Percentiles rank a stretch among this genome's conserved stretches.
Conservation (phyloP, 441 rosid genomes). For the Populus hybrid region DNA sequence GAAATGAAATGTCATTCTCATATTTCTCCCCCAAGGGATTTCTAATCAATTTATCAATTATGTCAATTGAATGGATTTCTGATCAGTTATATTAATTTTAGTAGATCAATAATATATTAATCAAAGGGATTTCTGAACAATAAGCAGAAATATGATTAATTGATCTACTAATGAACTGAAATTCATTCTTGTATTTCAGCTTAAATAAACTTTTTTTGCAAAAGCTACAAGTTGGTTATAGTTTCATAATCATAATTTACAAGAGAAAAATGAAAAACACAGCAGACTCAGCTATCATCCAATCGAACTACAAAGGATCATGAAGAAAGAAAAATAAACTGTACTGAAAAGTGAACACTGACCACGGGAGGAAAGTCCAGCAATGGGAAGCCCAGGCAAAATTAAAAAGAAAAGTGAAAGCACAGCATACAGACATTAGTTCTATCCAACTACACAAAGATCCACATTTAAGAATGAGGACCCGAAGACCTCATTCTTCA, state of each 20-base stretch:
- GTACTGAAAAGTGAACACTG: not conserved
- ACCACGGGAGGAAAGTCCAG: not conserved
- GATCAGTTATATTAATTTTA: no score
- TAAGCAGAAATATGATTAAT: not conserved
- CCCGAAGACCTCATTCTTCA: conserved; percentile 38
- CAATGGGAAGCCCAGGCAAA: not conserved
- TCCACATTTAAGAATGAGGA: conserved; percentile 27
- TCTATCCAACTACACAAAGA: conserved; percentile 24
- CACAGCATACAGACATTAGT: conserved; percentile 11
- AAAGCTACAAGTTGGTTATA: not conserved
- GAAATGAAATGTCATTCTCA: not conserved
- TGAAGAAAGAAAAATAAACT: conserved; percentile 3
- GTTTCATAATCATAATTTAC: not conserved
- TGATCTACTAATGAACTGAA: not conserved
- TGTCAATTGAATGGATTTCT: no score
- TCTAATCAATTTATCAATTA: not conserved
- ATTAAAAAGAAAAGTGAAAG: conserved; percentile 3
- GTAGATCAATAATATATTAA: not conserved
- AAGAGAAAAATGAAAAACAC: not conserved
- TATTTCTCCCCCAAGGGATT: not conserved
- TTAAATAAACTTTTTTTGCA: not conserved
- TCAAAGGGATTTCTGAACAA: not conserved
- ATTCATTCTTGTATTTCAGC: not conserved
- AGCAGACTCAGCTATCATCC: not conserved
- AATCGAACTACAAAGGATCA: not conserved